Evolutionary conservation across 2,329 filamentous ascomycete species (phyloP), one percentile per base, ranked within the genome.

Genomic region (Aspergillus neotritici): DNA sequence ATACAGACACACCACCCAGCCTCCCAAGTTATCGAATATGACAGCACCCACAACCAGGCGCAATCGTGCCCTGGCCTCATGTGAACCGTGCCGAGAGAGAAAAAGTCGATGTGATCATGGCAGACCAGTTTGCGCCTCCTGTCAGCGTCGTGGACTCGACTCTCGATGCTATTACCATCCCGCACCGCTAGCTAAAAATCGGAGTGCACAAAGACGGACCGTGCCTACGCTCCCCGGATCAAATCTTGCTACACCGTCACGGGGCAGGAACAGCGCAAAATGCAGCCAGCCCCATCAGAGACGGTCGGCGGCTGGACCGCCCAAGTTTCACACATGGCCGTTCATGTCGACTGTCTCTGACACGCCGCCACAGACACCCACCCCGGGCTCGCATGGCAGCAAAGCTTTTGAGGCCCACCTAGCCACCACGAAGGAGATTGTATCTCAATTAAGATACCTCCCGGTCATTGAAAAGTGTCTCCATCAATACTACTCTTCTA

Each of bases 161-260:
- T 47, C 44, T 25, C 40, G 31, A 30, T 55, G 53, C 46, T 54
- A 41, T 29, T 55, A 55, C 28, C 51, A 55, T 42, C 53, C 53
- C 16, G 49, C 49, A 9, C 51, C 50, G 21, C 36, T 52, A 10
- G 47, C 50, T 9, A 51, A 49, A 13, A 6, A 37, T 37, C 34
- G 34, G 16, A 37, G 17, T 41, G n/a, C 31, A 28, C 36, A 29
- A 30, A 39, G 25, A 16, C 15, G 25, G 31, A 28, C 44, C 11
- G 7, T 40, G n/a, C 37, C 36, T 2, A 37, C 17, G 10, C 33
- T 16, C 37, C 13, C 29, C 13, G 11, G 28, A 31, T 30, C 38
- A 38, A 40, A 14, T 21, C 9, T 10, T 43, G 13, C 33, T 34
- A 13, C 31, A 12, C n/a, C 31, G 12, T 13, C 41, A 35, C 2